Percentiles rank a stretch among this genome's conserved stretches.
Evolutionary conservation across 257 asterid species (phyloP).

Genomic region (Ballota nigra): DNA sequence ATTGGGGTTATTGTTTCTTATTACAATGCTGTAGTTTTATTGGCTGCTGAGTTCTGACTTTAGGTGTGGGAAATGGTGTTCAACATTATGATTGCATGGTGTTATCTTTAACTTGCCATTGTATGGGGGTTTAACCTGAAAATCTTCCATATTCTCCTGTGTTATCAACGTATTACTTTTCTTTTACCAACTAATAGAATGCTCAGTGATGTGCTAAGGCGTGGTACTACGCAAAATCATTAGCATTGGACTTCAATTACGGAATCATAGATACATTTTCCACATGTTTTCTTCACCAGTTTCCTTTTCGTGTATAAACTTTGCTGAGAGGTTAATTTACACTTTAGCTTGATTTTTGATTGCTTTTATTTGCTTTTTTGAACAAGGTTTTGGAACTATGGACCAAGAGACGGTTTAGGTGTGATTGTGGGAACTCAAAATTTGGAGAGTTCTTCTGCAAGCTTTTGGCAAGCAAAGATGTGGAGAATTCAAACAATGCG

Average conservation of each 20-base stretch:
- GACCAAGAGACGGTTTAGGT: constrained; percentile 93
- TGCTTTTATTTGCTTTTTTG: constrained; percentile 26
- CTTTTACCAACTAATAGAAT: background rate
- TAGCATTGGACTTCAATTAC: background rate
- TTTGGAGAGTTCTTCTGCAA: constrained; percentile 89
- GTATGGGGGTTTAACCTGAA: background rate
- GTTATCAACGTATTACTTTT: background rate
- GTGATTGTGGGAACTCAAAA: constrained; percentile 99
- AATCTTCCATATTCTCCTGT: background rate
- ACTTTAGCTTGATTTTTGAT: background rate
- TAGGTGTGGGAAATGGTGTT: background rate
- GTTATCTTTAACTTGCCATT: background rate
- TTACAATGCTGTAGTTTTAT: background rate
- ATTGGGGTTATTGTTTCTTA: constrained; percentile 8
- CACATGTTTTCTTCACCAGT: background rate
- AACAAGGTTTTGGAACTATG: constrained; percentile 88
- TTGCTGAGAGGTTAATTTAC: background rate
- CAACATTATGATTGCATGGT: background rate
- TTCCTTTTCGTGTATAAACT: background rate
- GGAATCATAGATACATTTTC: background rate
- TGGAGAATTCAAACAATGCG: constrained; percentile 56
- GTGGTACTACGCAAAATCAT: background rate
- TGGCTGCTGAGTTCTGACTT: background rate
- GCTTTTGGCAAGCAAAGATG: constrained; percentile 79
- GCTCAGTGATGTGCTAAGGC: background rate